These are phyloP conservation scores for Rehmannia glutinosa DNA, from an alignment of 257 asterid genomes.

Conservation along the genomic window DNA sequence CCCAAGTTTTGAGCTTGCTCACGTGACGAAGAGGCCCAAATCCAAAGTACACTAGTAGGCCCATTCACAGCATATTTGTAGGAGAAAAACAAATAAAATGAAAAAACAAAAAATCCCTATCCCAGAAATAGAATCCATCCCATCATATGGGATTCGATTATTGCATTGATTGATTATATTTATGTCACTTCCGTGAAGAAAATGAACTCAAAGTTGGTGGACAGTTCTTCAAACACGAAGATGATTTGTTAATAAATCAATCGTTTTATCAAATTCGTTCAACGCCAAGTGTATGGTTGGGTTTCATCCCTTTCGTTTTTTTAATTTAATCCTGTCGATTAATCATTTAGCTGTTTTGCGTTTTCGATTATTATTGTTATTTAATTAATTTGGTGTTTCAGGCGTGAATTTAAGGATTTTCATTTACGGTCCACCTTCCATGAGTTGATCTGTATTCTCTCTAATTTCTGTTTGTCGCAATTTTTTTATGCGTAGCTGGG, in stretches of 20 bases:
- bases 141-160: constrained; percentile 17
- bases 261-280: constrained; percentile 6
- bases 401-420: constrained; percentile 8
- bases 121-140: background rate
- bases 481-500: constrained; percentile 26
- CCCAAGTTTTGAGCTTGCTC: constrained; percentile 13
- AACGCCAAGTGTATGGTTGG: constrained; percentile 34
- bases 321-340: background rate
- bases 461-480: constrained; percentile 9
- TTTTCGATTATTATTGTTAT: constrained; percentile 8
- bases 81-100: background rate
- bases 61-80: constrained; percentile 15
- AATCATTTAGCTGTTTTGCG: constrained; percentile 9
- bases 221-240: constrained; percentile 32
- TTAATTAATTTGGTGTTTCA: constrained; percentile 18
- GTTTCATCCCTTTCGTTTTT: constrained; percentile 19
- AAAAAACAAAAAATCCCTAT: background rate
- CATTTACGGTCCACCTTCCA: background rate
- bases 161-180: constrained; percentile 15
- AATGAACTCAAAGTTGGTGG: constrained; percentile 34
- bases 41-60: constrained; percentile 17
- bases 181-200: constrained; percentile 23
- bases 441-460: constrained; percentile 7
- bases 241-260: constrained; percentile 19
- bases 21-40: constrained; percentile 26